Evolutionary conservation across 2,329 filamentous ascomycete genomes (phyloP), one percentile per base, ranked within the genome.

Genomic region (Incumbomyces lentus): DNA sequence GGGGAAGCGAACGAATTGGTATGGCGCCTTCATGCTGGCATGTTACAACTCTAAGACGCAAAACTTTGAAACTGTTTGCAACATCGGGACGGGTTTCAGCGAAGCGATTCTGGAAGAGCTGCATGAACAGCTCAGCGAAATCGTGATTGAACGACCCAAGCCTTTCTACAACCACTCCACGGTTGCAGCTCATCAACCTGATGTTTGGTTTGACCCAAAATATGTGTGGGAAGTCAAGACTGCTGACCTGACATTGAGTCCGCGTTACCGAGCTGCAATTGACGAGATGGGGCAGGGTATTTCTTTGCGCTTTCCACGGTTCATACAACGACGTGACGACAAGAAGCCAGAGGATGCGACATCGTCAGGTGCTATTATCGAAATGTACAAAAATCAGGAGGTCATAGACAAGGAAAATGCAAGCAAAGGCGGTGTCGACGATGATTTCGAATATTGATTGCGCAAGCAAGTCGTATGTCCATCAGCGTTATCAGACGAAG

Each of bases 201-300:
- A 98, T 63, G 88, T 98, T 32, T 98, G 92, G 92, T 92, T 98
- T 62, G 92, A 98, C 72, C 86, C 92, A 12, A 80, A 81, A 35
- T 82, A 84, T 58, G 92, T 98, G 1, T 98, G 92, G 92, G 92
- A 98, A 67, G 89, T 98, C 56, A 94, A 90, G 71, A 94, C 90
- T 11, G 92, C 92, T 1, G 92, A 98, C 70, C 66, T 98, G 58
- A 96, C 92, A 1, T 75, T 98, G 17, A 90, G 84, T 56, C 92
- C 92, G 19, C 74, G 89, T 33, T 98, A 98, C 68, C 87, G 89
- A 67, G 92, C 92, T n/a, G 92, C 86, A 1, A 79, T 78, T 39
- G 81, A 83, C 56, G 86, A 93, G 61, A 81, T 89, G 6, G 81
- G 82, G 29, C 82, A 81, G 60, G 92, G 92, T 2, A 86, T 98